Evolutionary conservation across 441 rosid genomes (phyloP).

Genomic region (Gossypium schwendimanii): DNA sequence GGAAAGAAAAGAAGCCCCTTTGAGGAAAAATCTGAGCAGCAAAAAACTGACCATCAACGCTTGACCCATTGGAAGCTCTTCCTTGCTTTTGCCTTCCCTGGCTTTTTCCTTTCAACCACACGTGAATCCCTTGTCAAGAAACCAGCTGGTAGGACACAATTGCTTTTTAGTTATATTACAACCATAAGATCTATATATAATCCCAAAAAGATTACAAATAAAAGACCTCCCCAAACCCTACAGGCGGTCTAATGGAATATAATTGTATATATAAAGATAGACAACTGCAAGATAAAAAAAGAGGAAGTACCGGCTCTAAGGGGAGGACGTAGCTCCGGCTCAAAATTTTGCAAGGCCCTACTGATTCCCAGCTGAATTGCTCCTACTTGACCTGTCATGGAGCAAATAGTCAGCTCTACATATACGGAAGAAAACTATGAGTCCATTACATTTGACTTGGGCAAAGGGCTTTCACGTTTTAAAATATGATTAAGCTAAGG

Average conservation of each 20-base stretch:
- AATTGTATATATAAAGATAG: background rate
- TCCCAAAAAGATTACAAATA: background rate
- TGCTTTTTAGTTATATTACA: constrained; percentile 6
- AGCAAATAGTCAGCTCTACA: constrained; percentile 8
- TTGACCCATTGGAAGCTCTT: constrained; percentile 97
- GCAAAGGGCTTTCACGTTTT: background rate
- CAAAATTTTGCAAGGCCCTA: constrained; percentile 91
- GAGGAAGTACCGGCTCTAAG: constrained; percentile 59
- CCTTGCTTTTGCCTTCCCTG: constrained; percentile 94
- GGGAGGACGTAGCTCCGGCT: constrained; percentile 75
- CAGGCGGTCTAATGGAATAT: background rate
- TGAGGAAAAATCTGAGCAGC: background rate
- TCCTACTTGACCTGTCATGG: constrained; percentile 84
- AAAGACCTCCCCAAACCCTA: background rate
- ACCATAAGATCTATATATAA: background rate
- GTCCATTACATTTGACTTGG: background rate
- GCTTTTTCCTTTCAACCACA: constrained; percentile 95
- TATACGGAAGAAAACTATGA: background rate
- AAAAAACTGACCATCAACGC: constrained; percentile 33
- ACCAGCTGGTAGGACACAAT: constrained; percentile 43
- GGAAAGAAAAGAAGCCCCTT: background rate
- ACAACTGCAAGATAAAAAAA: background rate
- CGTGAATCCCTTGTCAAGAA: constrained; percentile 89
- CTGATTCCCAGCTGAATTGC: constrained; percentile 86
- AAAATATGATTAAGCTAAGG: background rate